phyloP scores from a whole-genome alignment of 106 monocot species.

The Dendrobium huoshanense region DNA sequence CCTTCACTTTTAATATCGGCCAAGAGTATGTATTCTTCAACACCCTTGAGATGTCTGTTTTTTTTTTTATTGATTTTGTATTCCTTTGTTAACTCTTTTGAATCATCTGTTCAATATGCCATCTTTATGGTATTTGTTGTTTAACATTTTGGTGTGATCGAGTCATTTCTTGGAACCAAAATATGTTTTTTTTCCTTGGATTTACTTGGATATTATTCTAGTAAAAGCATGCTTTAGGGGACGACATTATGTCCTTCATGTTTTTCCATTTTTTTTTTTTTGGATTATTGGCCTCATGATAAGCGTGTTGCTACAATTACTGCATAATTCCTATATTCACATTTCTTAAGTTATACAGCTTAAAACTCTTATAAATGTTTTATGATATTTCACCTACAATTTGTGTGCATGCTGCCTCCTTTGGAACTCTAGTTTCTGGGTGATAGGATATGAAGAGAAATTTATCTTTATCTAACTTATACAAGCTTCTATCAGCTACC shows the following conservation, averaged over 20 bases:
- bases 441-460: too few relatives aligned
- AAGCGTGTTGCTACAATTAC: background rate
- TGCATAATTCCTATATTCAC: background rate
- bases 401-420: too few relatives aligned
- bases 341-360: background rate
- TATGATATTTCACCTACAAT: too few relatives aligned
- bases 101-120: too few relatives aligned
- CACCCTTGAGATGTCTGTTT: background rate
- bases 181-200: background rate
- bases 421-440: too few relatives aligned
- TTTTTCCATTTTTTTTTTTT: background rate
- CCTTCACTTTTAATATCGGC: constrained; percentile 68
- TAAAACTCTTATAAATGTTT: too few relatives aligned
- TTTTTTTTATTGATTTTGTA: background rate
- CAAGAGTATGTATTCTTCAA: constrained; percentile 42
- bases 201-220: background rate
- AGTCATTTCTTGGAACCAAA: too few relatives aligned
- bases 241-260: background rate
- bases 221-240: background rate
- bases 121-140: too few relatives aligned
- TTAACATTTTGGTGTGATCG: background rate
- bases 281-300: background rate
- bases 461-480: too few relatives aligned
- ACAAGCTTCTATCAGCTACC: too few relatives aligned
- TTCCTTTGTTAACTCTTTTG: too few relatives aligned